Percentiles rank a stretch among this genome's conserved stretches.
Evolutionary conservation across 2,329 filamentous ascomycete genomes (phyloP).

Genomic region (Aspergillaceae sp.): DNA sequence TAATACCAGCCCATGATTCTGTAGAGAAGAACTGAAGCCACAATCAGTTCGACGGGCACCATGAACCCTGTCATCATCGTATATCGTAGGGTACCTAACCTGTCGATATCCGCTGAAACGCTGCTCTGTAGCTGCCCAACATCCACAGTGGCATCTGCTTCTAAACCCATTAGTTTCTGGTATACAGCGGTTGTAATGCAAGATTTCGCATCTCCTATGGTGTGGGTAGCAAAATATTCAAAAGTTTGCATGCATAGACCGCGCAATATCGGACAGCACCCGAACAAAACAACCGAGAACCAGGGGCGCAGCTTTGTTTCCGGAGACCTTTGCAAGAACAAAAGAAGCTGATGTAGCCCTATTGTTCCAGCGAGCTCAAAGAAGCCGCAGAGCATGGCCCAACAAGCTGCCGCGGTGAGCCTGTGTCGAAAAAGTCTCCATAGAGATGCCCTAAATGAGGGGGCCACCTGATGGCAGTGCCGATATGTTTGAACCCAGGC

Average conservation of each 20-base stretch:
- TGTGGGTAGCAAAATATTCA: constrained; percentile 8
- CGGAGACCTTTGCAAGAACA: constrained; percentile 3
- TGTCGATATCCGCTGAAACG: constrained; percentile 8
- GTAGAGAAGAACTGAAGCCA: constrained; percentile 4
- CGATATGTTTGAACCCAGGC: constrained; percentile 1
- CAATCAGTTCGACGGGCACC: constrained; percentile 6
- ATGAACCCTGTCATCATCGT: constrained; percentile 7
- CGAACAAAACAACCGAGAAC: constrained; percentile 5
- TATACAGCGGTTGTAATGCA: constrained; percentile 6
- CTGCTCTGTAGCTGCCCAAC: constrained; percentile 7
- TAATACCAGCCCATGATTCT: constrained; percentile 8
- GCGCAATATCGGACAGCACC: constrained; percentile 5
- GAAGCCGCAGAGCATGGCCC: constrained; percentile 3
- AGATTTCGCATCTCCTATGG: constrained; percentile 8
- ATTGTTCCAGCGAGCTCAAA: constrained; percentile 6
- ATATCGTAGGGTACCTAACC: constrained; percentile 7
- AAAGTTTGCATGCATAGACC: constrained; percentile 10
- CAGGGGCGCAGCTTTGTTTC: constrained; percentile 3
- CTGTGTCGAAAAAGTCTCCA: constrained; percentile 4
- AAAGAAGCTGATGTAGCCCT: constrained; percentile 6
- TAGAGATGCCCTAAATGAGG: constrained; percentile 1
- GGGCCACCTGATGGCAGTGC: neutral
- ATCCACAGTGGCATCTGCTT: constrained; percentile 1
- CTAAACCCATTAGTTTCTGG: constrained; percentile 2
- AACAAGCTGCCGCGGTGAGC: constrained; percentile 3